phyloP scores from a whole-genome alignment of 2,329 filamentous ascomycete species.

The Lizonia empirigonia region DNA sequence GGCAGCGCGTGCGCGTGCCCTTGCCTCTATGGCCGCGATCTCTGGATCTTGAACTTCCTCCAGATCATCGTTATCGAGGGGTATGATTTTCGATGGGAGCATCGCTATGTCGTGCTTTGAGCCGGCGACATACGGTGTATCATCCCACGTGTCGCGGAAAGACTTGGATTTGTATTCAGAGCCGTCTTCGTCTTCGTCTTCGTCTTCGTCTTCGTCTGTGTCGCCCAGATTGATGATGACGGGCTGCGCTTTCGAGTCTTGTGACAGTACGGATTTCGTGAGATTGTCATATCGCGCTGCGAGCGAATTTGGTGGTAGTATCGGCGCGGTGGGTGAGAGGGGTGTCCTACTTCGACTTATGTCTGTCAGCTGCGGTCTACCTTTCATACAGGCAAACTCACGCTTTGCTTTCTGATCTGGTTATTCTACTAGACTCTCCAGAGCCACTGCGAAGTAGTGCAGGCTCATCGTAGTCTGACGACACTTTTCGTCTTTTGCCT shows the following conservation, averaged over 20 bases:
- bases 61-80: conserved; percentile 31
- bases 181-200: conserved; percentile 28
- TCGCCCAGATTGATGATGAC: conserved; percentile 36
- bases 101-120: conserved; percentile 10
- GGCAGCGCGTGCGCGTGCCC: conserved; percentile 30
- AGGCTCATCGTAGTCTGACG: conserved; percentile 22
- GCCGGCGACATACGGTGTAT: not conserved
- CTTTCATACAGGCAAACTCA: conserved; percentile 13
- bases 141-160: not conserved
- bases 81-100: conserved; percentile 12
- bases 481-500: conserved; percentile 28
- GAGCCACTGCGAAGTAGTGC: conserved; percentile 14
- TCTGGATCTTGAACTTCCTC: conserved; percentile 39
- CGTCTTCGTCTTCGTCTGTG: conserved; percentile 31
- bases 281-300: conserved; percentile 39
- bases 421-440: conserved; percentile 14
- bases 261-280: conserved; percentile 21
- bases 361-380: conserved; percentile 1
- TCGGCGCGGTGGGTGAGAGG: conserved; percentile 26
- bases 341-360: conserved; percentile 34
- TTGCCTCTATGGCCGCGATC: conserved; percentile 36
- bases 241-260: conserved; percentile 12
- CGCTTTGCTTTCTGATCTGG: conserved; percentile 22
- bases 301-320: conserved; percentile 28
- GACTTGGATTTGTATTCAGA: conserved; percentile 15